phyloP scores from a whole-genome alignment of 2,329 filamentous ascomycete genomes.

The Curvularia spicifera region DNA sequence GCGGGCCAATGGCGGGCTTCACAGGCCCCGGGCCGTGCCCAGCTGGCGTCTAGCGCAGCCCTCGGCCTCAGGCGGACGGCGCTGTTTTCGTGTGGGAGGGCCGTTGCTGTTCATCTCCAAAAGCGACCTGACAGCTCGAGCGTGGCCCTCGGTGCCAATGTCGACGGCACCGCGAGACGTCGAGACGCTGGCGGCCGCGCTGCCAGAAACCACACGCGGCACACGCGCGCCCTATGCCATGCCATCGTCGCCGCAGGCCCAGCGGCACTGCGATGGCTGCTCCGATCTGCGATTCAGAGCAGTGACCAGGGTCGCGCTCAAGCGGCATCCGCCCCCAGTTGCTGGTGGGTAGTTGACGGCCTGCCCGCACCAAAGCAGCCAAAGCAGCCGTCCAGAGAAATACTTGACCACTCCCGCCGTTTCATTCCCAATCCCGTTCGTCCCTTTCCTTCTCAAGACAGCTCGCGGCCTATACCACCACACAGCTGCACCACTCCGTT shows the following conservation, averaged over 20 bases:
- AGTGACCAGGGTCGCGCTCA: slow-evolving; percentile 33
- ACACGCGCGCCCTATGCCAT: neutral
- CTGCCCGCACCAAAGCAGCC: slow-evolving; percentile 32
- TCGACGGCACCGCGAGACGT: too few species aligned
- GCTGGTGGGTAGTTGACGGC: slow-evolving; percentile 27
- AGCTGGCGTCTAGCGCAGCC: slow-evolving; percentile 15
- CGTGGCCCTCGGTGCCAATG: neutral
- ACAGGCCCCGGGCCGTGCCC: slow-evolving; percentile 9
- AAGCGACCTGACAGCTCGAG: slow-evolving; percentile 22
- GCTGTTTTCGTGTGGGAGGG: slow-evolving; percentile 18
- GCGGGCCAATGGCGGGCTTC: slow-evolving; percentile 1
- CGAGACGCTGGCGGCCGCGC: too few species aligned
- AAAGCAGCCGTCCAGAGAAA: slow-evolving; percentile 36
- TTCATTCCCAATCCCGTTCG: slow-evolving; percentile 50
- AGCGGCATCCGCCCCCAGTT: slow-evolving; percentile 39
- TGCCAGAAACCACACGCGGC: neutral
- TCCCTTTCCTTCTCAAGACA: slow-evolving; percentile 52
- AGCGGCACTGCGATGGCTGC: slow-evolving; percentile 1
- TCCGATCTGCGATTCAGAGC: slow-evolving; percentile 42
- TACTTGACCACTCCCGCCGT: slow-evolving; percentile 46
- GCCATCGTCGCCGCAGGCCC: too few species aligned
- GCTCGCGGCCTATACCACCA: slow-evolving; percentile 34
- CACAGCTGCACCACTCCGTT: slow-evolving; percentile 36
- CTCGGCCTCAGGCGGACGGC: slow-evolving; percentile 17
- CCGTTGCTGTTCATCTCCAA: slow-evolving; percentile 22